phyloP scores from a whole-genome alignment of 83 land plant species.

The Picea mariana region DNA sequence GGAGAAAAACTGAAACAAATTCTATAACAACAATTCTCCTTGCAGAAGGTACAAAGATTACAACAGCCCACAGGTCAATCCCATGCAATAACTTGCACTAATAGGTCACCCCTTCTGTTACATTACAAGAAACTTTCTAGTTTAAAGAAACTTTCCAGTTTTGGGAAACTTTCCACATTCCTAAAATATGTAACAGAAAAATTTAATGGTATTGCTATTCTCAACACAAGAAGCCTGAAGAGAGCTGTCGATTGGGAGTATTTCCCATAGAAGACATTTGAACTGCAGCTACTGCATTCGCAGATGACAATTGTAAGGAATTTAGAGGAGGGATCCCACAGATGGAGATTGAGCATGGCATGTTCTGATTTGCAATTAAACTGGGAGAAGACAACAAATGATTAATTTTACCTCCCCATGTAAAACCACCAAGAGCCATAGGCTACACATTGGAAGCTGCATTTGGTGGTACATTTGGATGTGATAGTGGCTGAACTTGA shows the following conservation, averaged over 20 bases:
- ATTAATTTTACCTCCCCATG: constrained; percentile 37
- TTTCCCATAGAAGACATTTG: constrained; percentile 48
- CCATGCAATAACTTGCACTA: constrained; percentile 22
- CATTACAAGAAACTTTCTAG: too few species aligned
- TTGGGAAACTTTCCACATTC: too few species aligned
- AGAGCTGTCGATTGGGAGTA: constrained; percentile 55
- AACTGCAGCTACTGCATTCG: constrained; percentile 39
- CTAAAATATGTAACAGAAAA: too few species aligned
- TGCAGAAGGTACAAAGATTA: too few species aligned
- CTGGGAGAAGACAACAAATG: constrained; percentile 43
- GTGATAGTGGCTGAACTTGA: constrained; percentile 47
- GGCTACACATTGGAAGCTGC: constrained; percentile 47
- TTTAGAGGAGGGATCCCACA: constrained; percentile 35
- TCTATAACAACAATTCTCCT: too few species aligned
- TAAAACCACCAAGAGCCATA: constrained; percentile 44
- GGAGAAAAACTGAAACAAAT: too few species aligned
- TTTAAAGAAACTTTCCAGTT: too few species aligned
- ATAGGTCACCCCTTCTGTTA: too few species aligned
- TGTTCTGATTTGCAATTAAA: constrained; percentile 44
- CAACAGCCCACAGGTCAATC: too few species aligned
- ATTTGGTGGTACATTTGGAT: constrained; percentile 22
- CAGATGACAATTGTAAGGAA: constrained; percentile 38
- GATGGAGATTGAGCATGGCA: constrained; percentile 28
- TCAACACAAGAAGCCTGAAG: constrained; percentile 22
- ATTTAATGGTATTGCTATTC: too few species aligned